These are phyloP conservation scores for Fusarium concolor DNA, from an alignment of 2,329 filamentous ascomycete genomes.

Conservation along the genomic window DNA sequence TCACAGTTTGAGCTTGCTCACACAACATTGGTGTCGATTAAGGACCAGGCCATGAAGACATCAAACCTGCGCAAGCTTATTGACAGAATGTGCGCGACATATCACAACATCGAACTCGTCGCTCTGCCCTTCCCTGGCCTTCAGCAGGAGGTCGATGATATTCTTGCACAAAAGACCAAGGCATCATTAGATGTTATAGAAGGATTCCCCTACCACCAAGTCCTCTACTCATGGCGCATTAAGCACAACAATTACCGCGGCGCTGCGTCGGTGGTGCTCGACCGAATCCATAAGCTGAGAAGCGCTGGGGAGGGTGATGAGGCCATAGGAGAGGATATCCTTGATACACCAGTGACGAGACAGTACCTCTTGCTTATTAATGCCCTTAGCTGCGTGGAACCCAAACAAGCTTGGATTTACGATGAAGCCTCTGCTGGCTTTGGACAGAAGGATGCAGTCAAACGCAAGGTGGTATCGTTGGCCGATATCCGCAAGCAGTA, in stretches of 20 bases:
- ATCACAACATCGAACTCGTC: slow-evolving; percentile 75
- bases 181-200: slow-evolving; percentile 73
- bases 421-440: slow-evolving; percentile 47
- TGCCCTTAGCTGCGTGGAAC: slow-evolving; percentile 84
- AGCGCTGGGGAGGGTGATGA: slow-evolving; percentile 69
- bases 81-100: slow-evolving; percentile 75
- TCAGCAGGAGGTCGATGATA: slow-evolving; percentile 80
- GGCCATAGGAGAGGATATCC: slow-evolving; percentile 64
- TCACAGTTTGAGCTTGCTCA: slow-evolving; percentile 87
- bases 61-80: slow-evolving; percentile 78
- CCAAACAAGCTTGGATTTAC: slow-evolving; percentile 83
- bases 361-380: slow-evolving; percentile 95
- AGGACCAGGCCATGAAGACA: slow-evolving; percentile 76
- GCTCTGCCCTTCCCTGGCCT: slow-evolving; percentile 83
- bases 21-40: slow-evolving; percentile 78
- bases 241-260: slow-evolving; percentile 88
- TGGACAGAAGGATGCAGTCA: slow-evolving; percentile 51
- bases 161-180: slow-evolving; percentile 78
- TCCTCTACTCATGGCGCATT: slow-evolving; percentile 92
- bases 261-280: slow-evolving; percentile 71
- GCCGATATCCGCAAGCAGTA: slow-evolving; percentile 90
- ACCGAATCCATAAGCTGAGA: slow-evolving; percentile 72
- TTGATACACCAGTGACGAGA: slow-evolving; percentile 74
- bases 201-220: slow-evolving; percentile 86
- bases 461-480: slow-evolving; percentile 84